A percentile compares a stretch with the other conserved stretches of the same genome.
Conservation (phyloP, 306 rosid species). For the Cicer judaicum region DNA sequence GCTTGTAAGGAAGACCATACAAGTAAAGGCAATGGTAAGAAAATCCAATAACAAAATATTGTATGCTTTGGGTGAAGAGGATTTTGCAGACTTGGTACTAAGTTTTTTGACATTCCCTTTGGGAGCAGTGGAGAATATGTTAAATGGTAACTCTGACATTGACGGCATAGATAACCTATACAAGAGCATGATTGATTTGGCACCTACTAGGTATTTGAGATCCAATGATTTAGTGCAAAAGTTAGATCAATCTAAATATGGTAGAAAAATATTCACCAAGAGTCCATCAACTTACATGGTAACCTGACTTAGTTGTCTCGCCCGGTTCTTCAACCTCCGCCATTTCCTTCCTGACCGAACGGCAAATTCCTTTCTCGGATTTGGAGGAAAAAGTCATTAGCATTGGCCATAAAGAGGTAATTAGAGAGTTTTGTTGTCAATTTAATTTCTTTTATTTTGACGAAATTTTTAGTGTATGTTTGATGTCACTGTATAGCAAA, state of each 20-base stretch:
- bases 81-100: conserved; percentile 33
- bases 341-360: neutral
- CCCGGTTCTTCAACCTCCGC: neutral
- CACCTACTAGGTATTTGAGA: neutral
- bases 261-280: neutral
- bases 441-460: neutral
- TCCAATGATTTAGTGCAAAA: neutral
- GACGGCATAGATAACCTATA: conserved; percentile 15
- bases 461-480: neutral
- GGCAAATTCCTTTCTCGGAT: neutral
- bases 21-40: conserved; percentile 16
- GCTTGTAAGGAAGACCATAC: neutral
- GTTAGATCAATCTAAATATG: neutral
- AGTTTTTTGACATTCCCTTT: conserved; percentile 25
- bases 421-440: neutral
- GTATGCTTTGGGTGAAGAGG: neutral
- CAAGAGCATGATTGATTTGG: conserved; percentile 21
- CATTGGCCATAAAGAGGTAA: conserved; percentile 40
- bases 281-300: conserved; percentile 11
- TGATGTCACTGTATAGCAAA: too few species aligned
- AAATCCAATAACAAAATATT: conserved; percentile 10
- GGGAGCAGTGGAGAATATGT: conserved; percentile 28
- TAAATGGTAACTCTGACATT: conserved; percentile 14
- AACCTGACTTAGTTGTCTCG: conserved; percentile 33
- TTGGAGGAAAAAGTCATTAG: conserved; percentile 32